These are phyloP conservation scores for Trichoderma hamatum DNA, from an alignment of 2,329 filamentous ascomycete genomes.

Conservation along the genomic window DNA sequence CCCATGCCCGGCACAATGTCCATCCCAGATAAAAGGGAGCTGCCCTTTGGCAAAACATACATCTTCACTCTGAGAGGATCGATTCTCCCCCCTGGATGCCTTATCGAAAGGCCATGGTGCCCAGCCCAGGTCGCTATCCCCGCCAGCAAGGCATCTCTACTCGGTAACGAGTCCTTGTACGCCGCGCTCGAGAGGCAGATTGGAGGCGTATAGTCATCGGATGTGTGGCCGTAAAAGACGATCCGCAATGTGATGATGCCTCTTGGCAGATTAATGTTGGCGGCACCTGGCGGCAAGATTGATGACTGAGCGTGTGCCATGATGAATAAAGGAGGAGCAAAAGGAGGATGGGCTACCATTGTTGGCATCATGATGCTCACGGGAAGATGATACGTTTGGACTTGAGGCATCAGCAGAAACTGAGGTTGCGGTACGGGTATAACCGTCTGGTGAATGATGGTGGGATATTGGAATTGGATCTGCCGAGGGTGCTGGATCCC, in stretches of 20 bases:
- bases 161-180: not conserved
- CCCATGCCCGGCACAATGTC: not conserved
- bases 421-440: not conserved
- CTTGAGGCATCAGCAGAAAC: not conserved
- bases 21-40: not conserved
- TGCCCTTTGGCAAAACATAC: constrained; percentile 4
- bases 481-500: not conserved
- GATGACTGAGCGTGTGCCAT: not conserved
- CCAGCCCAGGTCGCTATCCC: not conserved
- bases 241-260: not conserved
- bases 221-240: not conserved
- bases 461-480: not conserved
- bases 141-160: not conserved
- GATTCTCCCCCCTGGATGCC: not conserved
- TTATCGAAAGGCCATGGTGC: not conserved
- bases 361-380: not conserved
- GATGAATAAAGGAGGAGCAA: not conserved
- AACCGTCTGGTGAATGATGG: not conserved
- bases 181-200: not conserved
- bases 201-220: not conserved
- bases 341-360: not conserved
- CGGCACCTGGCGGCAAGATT: not conserved
- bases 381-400: not conserved
- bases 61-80: not conserved
- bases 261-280: not conserved